A percentile compares a stretch with the other conserved stretches of the same genome.
Conservation (phyloP, 192 early-diverging fungal genomes). For the Rhizophagus prolifer region DNA sequence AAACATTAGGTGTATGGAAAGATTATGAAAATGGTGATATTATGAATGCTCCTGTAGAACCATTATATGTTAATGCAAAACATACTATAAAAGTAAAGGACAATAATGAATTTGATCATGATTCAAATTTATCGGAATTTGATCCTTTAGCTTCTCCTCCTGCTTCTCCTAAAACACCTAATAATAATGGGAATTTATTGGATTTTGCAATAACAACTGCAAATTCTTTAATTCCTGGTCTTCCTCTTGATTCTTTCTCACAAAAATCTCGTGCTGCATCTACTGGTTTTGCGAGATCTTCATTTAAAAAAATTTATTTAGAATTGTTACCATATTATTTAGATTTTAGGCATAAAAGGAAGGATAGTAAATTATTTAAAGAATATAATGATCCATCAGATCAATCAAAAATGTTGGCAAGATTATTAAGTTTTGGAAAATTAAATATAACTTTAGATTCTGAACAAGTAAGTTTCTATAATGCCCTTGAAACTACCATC, state of each 20-base stretch:
- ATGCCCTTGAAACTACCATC: slow-evolving; percentile 60
- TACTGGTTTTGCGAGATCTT: slow-evolving; percentile 54
- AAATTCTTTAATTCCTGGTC: slow-evolving; percentile 45
- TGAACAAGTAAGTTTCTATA: slow-evolving; percentile 60
- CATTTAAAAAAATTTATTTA: slow-evolving; percentile 61
- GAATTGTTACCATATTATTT: slow-evolving; percentile 69
- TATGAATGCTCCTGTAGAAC: neutral
- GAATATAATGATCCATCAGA: slow-evolving; percentile 66
- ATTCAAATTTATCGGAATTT: neutral
- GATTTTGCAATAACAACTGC: neutral
- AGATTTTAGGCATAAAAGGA: slow-evolving; percentile 63
- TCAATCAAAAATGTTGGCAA: slow-evolving; percentile 59
- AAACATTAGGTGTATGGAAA: slow-evolving; percentile 48
- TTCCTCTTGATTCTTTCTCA: slow-evolving; percentile 47
- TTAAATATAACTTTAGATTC: slow-evolving; percentile 53
- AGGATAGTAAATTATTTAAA: slow-evolving; percentile 67
- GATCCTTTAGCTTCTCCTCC: neutral
- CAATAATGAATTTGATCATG: slow-evolving; percentile 30
- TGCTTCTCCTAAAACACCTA: slow-evolving; percentile 30
- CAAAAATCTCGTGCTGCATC: slow-evolving; percentile 48
- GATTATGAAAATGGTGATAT: slow-evolving; percentile 35
- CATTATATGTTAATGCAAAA: slow-evolving; percentile 8
- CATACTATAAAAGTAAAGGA: slow-evolving; percentile 31
- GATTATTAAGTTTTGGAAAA: slow-evolving; percentile 53
- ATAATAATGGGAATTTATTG: slow-evolving; percentile 4